phyloP scores from a whole-genome alignment of 208 protist genomes.

The Tritrichomonas musculus region DNA sequence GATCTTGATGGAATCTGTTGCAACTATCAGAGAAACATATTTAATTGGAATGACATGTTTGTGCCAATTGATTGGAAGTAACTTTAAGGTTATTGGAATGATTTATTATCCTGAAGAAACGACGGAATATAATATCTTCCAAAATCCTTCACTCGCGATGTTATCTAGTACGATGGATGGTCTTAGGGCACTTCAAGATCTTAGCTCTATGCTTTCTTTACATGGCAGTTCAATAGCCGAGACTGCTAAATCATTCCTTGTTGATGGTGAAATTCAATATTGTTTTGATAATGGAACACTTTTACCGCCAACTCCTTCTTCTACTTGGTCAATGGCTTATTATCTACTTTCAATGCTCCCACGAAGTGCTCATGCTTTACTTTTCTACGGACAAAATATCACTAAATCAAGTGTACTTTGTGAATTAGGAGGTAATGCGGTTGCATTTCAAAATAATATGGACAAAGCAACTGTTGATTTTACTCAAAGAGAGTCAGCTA shows the following conservation, averaged over 20 bases:
- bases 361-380: too few relatives aligned
- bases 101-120: too few relatives aligned
- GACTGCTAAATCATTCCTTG: not conserved
- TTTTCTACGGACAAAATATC: not conserved
- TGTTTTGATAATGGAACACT: not conserved
- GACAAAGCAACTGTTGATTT: not conserved
- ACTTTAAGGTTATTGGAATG: too few relatives aligned
- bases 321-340: not conserved
- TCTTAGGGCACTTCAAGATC: too few relatives aligned
- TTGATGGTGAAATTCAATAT: not conserved
- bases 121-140: too few relatives aligned
- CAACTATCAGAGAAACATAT: not conserved
- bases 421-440: not conserved
- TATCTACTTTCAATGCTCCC: not conserved
- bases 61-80: too few relatives aligned
- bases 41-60: not conserved
- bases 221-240: not conserved
- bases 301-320: not conserved
- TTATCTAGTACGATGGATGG: too few relatives aligned
- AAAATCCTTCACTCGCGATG: too few relatives aligned
- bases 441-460: not conserved
- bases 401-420: not conserved
- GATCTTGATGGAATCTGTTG: not conserved
- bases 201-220: not conserved
- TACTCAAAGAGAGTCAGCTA: not conserved